Base-by-base conservation (phyloP, 345 rosid species). In the Arabidopsis arenosa region DNA sequence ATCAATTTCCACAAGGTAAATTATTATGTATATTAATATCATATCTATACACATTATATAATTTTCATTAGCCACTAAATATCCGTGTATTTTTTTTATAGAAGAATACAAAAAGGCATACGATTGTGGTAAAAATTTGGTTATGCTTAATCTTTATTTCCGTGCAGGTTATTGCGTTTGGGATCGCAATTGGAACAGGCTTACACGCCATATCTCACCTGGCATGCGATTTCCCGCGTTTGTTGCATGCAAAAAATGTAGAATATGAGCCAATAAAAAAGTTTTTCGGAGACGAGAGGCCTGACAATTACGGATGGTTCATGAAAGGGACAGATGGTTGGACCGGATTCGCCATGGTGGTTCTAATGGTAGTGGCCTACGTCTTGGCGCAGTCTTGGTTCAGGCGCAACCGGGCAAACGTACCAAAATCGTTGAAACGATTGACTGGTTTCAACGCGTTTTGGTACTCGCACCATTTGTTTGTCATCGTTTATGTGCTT, bases 401-500 rank as follows among this genome's bases (percentile, higher is more conserved):
- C 49, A 87, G 96, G n/a, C 84, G 89, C 18, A 86, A 85, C 73
- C 68, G 86, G 61, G 65, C 91, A 26, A 81, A 80, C 69, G 81
- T 89, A 68, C 96, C 94, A 8, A 86, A 81, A 67, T 3, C 80
- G 49, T 26, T 88, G 10, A 86, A 85, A 70, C 86, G 83, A 44
- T 85, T 92, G 52, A 88, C 92, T 0, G 97, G 97, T 21, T 90
- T 92, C 83, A 88, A 92, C 8, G 92, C 93, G 58, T 88, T 92
- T 45, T 90, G 97, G 97, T 92, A 92, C 79, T 88, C 97, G 1
- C 97, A 87, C 75, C 96, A 90, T 78, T 84, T 90, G 28, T 92
- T 92, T 66, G 86, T 83, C 55, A 80, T 90, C 64, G 92, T 92
- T 75, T 90, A 90, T 44, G 86, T 68, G 37, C 85, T 92, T 73